Percentiles rank a stretch among this genome's conserved stretches.
These are phyloP conservation scores for Alternaria longipes DNA, from an alignment of 2,329 filamentous ascomycete genomes.

Conservation along the genomic window DNA sequence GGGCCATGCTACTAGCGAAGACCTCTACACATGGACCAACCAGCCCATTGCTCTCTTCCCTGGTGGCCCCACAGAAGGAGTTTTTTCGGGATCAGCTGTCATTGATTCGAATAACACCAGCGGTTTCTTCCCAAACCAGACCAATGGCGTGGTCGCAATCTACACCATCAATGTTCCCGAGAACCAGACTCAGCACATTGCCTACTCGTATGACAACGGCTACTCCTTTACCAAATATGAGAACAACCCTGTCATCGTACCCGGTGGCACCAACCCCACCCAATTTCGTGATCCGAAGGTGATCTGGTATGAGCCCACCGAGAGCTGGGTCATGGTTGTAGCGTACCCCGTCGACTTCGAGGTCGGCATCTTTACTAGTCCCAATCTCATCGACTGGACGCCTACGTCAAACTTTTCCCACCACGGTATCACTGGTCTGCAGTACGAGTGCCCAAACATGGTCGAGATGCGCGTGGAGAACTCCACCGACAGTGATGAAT, in stretches of 20 bases:
- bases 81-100: constrained; percentile 65
- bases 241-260: constrained; percentile 67
- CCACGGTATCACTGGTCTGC: constrained; percentile 61
- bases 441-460: constrained; percentile 72
- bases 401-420: constrained; percentile 66
- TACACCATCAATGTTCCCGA: constrained; percentile 60
- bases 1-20: constrained; percentile 70
- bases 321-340: constrained; percentile 67
- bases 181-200: constrained; percentile 66
- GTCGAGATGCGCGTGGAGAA: constrained; percentile 62
- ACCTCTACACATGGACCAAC: constrained; percentile 72
- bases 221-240: constrained; percentile 69
- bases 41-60: constrained; percentile 70
- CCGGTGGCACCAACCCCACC: constrained; percentile 54
- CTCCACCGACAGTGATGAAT: constrained; percentile 44
- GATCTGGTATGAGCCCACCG: constrained; percentile 60
- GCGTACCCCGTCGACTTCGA: constrained; percentile 65
- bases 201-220: constrained; percentile 69
- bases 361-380: constrained; percentile 69
- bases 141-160: constrained; percentile 70
- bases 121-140: constrained; percentile 69
- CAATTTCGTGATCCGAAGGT: constrained; percentile 75
- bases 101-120: constrained; percentile 71
- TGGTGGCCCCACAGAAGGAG: constrained; percentile 63
- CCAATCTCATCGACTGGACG: constrained; percentile 67